Evolutionary conservation across 2,329 filamentous ascomycete species (phyloP), one percentile per base, ranked within the genome.

Genomic region (Paecilomyces sp.): DNA sequence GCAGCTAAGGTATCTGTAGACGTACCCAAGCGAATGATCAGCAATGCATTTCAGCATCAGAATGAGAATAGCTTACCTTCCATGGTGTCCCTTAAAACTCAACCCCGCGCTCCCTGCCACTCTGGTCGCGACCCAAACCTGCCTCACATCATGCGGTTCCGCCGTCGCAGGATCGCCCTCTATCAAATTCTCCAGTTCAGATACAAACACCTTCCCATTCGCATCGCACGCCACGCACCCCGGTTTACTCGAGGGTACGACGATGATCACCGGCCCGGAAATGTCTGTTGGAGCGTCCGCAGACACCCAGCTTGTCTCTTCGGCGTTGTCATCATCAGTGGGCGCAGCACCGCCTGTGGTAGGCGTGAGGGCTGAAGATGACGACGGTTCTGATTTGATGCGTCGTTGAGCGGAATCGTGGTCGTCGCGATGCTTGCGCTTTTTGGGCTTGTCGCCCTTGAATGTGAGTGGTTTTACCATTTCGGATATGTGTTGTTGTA

Each of bases 371-470:
- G 57, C 54, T 25, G 53, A 50, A 13, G 58, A 24, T 18, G 63
- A 60, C 7, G 64, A 57, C 33, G 66, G 25, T 69, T 70, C 54
- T 47, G 58, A 65, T 55, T 67, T 68, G 54, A 63, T 66, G 52
- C 66, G 58, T 33, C 74, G 71, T 30, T 75, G 72, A 12, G 75
- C 72, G 30, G 79, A 75, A 61, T 81, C 77, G 52, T 85, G 80
- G 52, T 78, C 78, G 57, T 81, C 79, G 55, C 83, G 77, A 67
- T 90, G 86, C 83, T 96, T 97, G 74, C 91, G 85, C 81, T 97
- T 97, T 77, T 94, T 96, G 61, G 85, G 79, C 79, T 94, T 97
- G 79, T 99, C 94, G 81, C 94, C 94, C 79, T 99, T 99, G 83
- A 99, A 99, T 55, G 86, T 82, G 60, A 99, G 84, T 55, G 93